These are phyloP conservation scores for Xylariaceae sp. DNA, from an alignment of 2,329 filamentous ascomycete species.

Conservation along the genomic window DNA sequence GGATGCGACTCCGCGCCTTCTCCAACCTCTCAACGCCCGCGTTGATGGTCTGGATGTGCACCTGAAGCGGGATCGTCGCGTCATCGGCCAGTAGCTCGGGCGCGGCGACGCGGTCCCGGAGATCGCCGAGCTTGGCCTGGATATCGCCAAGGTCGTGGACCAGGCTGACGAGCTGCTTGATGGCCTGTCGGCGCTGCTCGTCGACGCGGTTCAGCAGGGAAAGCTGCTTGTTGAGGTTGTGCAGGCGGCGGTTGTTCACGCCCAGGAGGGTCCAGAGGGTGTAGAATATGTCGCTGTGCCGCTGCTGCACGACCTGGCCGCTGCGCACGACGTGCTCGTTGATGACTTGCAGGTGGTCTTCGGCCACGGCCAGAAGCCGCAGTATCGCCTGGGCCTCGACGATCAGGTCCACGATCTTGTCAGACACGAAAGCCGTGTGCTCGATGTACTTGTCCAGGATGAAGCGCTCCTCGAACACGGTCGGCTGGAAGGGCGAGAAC, in stretches of 20 bases:
- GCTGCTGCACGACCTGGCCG: constrained; percentile 50
- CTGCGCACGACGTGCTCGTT: constrained; percentile 63
- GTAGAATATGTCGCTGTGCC: constrained; percentile 61
- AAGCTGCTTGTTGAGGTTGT: constrained; percentile 59
- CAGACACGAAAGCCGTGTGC: constrained; percentile 64
- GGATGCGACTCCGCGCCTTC: constrained; percentile 53
- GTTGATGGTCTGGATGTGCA: constrained; percentile 72
- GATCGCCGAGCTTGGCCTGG: constrained; percentile 61
- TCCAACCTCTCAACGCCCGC: constrained; percentile 68
- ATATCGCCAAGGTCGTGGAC: constrained; percentile 71
- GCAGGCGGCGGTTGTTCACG: constrained; percentile 56
- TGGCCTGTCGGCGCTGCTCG: constrained; percentile 58
- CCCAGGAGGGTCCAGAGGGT: constrained; percentile 71
- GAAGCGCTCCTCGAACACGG: constrained; percentile 53
- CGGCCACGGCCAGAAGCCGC: constrained; percentile 58
- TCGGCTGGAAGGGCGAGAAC: constrained; percentile 58
- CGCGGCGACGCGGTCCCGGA: constrained; percentile 64
- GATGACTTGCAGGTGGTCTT: constrained; percentile 65
- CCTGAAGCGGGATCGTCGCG: constrained; percentile 56
- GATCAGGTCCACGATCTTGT: constrained; percentile 63
- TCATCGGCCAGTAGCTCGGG: constrained; percentile 54
- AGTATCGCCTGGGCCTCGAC: constrained; percentile 64
- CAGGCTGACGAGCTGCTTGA: constrained; percentile 62
- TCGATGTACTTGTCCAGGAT: constrained; percentile 70
- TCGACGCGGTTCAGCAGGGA: constrained; percentile 60